Percentiles rank a stretch among this genome's conserved stretches.
These are phyloP conservation scores for Wickerhamiella occidentalis DNA, from an alignment of 805 yeast species.

Conservation along the genomic window DNA sequence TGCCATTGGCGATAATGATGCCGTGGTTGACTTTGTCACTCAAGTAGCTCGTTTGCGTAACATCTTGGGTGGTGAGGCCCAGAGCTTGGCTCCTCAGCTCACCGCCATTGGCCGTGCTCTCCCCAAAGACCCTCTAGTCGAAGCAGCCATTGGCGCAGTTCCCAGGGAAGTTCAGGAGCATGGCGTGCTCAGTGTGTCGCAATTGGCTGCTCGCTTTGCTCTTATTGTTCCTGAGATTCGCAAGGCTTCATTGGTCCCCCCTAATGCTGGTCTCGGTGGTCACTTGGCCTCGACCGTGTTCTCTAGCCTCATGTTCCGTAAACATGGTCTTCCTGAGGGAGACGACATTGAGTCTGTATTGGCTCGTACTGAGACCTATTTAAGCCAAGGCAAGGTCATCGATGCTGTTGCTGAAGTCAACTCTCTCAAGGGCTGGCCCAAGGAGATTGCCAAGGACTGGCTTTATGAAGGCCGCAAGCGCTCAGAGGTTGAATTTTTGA, in stretches of 20 bases:
- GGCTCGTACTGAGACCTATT: constrained; percentile 68
- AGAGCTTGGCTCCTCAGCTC: constrained; percentile 29
- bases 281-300: constrained; percentile 72
- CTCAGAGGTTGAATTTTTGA: constrained; percentile 72
- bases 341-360: constrained; percentile 80
- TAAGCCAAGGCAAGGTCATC: constrained; percentile 65
- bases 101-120: constrained; percentile 29
- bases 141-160: constrained; percentile 37
- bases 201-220: constrained; percentile 69
- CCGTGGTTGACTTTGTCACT: constrained; percentile 33
- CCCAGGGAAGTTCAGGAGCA: constrained; percentile 35
- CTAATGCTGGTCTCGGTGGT: constrained; percentile 90
- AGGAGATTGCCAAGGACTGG: constrained; percentile 87
- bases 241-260: constrained; percentile 79
- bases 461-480: constrained; percentile 77
- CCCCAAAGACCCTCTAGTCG: constrained; percentile 39
- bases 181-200: constrained; percentile 66
- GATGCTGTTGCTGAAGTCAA: constrained; percentile 89
- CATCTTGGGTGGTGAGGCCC: constrained; percentile 31
- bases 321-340: constrained; percentile 68
- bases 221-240: constrained; percentile 74
- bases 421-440: constrained; percentile 82
- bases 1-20: constrained; percentile 31
- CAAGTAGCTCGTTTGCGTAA: constrained; percentile 35
- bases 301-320: constrained; percentile 62